These are phyloP conservation scores for Ceratobasidium sp. DNA, from an alignment of 1,284 basidiomycete genomes.

Conservation along the genomic window DNA sequence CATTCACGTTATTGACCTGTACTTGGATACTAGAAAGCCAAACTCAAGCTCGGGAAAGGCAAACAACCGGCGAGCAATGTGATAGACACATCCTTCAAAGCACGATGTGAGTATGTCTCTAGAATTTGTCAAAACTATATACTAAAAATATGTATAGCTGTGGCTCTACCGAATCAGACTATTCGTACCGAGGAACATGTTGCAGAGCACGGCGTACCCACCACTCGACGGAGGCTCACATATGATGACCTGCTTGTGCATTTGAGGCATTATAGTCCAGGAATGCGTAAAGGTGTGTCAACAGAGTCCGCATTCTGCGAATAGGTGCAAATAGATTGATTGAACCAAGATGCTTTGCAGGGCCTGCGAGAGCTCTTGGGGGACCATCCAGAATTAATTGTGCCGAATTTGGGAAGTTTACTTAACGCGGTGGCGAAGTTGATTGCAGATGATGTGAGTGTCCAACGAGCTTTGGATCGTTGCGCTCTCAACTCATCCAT, in stretches of 20 bases:
- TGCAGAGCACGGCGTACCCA: slow-evolving; percentile 64
- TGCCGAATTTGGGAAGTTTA: slow-evolving; percentile 69
- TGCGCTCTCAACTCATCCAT: slow-evolving; percentile 20
- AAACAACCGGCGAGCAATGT: slow-evolving; percentile 86
- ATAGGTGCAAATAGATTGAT: background rate
- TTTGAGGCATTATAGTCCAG: slow-evolving; percentile 84
- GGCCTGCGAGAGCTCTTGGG: slow-evolving; percentile 85
- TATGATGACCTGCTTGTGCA: slow-evolving; percentile 83
- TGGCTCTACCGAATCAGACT: slow-evolving; percentile 88
- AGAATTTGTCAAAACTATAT: slow-evolving; percentile 6
- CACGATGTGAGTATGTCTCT: slow-evolving; percentile 71
- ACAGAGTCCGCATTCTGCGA: background rate
- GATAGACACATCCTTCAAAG: slow-evolving; percentile 95
- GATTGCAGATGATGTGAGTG: slow-evolving; percentile 80
- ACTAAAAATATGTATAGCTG: slow-evolving; percentile 64
- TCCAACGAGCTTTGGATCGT: slow-evolving; percentile 27
- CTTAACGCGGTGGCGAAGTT: slow-evolving; percentile 75
- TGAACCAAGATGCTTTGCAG: slow-evolving; percentile 73
- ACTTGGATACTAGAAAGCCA: slow-evolving; percentile 79
- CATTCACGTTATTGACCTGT: slow-evolving; percentile 38
- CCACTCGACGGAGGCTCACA: slow-evolving; percentile 79
- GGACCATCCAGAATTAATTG: slow-evolving; percentile 67
- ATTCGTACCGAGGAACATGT: slow-evolving; percentile 64
- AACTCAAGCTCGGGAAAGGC: slow-evolving; percentile 95
- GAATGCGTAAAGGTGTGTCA: slow-evolving; percentile 72